Evolutionary conservation across 2,329 filamentous ascomycete species (phyloP).

Genomic region (Claviceps lovelessii): DNA sequence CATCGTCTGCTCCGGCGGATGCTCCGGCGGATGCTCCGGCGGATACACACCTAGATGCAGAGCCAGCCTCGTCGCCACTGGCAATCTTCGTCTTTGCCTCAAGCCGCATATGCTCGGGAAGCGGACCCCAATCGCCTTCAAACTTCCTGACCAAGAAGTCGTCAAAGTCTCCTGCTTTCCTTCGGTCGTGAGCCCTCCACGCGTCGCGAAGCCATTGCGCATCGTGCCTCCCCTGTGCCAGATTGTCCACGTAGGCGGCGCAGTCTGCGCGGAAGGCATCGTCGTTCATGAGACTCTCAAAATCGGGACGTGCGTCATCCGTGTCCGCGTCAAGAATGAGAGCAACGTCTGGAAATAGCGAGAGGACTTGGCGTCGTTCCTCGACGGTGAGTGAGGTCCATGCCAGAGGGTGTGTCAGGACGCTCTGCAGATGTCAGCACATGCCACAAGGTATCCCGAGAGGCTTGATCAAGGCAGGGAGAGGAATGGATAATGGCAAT

Average conservation of each 20-base stretch:
- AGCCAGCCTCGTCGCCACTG: neutral
- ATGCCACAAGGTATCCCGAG: neutral
- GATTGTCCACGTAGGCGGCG: slow-evolving; percentile 29
- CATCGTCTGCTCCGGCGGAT: neutral
- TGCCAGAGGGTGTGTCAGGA: slow-evolving; percentile 23
- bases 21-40: neutral
- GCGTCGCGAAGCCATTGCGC: slow-evolving; percentile 38
- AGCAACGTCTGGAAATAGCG: slow-evolving; percentile 22
- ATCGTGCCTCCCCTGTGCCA: slow-evolving; percentile 35
- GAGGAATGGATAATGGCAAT: neutral
- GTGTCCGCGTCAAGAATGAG: slow-evolving; percentile 24
- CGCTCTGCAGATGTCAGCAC: slow-evolving; percentile 10
- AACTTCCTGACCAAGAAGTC: slow-evolving; percentile 31
- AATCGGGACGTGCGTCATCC: slow-evolving; percentile 25
- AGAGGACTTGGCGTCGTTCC: slow-evolving; percentile 22
- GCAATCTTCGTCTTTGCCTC: neutral
- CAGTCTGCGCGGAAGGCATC: slow-evolving; percentile 34
- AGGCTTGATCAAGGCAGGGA: neutral
- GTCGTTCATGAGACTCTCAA: slow-evolving; percentile 29
- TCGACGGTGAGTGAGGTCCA: slow-evolving; percentile 22
- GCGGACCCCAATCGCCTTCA: slow-evolving; percentile 31
- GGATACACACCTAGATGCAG: neutral
- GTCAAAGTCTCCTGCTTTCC: slow-evolving; percentile 35
- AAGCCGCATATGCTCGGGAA: slow-evolving; percentile 21
- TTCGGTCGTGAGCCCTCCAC: slow-evolving; percentile 34